Conservation (phyloP, 164 flowering plant genomes). For the Dillenia suffruticosa region DNA sequence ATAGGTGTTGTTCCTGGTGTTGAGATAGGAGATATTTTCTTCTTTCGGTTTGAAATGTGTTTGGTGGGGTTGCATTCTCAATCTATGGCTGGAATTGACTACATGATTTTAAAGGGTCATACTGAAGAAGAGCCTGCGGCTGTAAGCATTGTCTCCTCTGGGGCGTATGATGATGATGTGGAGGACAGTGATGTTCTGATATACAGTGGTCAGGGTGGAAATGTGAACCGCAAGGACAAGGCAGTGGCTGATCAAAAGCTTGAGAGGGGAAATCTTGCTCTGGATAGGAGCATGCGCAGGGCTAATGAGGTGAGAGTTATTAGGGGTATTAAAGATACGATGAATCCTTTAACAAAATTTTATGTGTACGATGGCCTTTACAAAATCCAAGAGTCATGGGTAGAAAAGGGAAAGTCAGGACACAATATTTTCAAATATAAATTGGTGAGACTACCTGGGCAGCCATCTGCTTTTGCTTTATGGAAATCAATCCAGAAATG, state of each 20-base stretch:
- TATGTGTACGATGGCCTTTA: conserved; percentile 55
- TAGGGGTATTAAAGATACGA: conserved; percentile 33
- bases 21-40: conserved; percentile 58
- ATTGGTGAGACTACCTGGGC: conserved; percentile 37
- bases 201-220: conserved; percentile 68
- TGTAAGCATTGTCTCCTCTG: conserved; percentile 58
- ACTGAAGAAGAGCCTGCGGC: conserved; percentile 41
- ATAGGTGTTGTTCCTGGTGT: conserved; percentile 55
- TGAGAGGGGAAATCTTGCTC: conserved; percentile 52
- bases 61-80: conserved; percentile 56
- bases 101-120: conserved; percentile 23
- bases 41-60: conserved; percentile 55
- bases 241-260: conserved; percentile 39
- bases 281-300: conserved; percentile 40
- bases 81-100: conserved; percentile 62
- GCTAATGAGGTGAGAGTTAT: conserved; percentile 46
- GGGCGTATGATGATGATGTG: conserved; percentile 48
- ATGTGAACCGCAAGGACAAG: conserved; percentile 18
- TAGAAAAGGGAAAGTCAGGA: conserved; percentile 39
- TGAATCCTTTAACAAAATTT: conserved; percentile 16
- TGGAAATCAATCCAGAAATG: conserved; percentile 48
- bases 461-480: conserved; percentile 29
- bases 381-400: conserved; percentile 43
- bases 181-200: conserved; percentile 52
- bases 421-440: conserved; percentile 44